Percentiles rank a stretch among this genome's conserved stretches.
Conservation (phyloP, 116 monocot genomes). For the Phalaenopsis hybrid region DNA sequence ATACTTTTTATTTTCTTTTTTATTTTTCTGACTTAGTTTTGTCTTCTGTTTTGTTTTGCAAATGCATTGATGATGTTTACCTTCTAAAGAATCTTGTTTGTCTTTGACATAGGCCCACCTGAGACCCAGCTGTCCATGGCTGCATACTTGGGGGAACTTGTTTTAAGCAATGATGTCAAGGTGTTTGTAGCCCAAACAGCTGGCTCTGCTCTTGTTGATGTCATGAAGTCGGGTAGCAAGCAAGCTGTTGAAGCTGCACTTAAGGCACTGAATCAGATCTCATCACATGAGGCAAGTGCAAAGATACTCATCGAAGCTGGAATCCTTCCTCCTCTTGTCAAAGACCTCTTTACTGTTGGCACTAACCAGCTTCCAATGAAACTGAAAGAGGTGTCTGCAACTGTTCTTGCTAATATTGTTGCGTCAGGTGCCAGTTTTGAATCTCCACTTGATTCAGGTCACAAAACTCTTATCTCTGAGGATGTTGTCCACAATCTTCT, state of each 20-base stretch:
- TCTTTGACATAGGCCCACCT: constrained; percentile 46
- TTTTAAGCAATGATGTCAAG: constrained; percentile 78
- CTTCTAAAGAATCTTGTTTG: neutral
- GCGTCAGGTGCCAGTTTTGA: constrained; percentile 53
- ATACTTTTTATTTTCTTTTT: neutral
- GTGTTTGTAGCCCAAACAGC: constrained; percentile 64
- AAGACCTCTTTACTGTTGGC: constrained; percentile 69
- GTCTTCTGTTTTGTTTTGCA: neutral
- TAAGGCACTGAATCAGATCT: constrained; percentile 76
- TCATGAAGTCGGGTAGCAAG: constrained; percentile 55
- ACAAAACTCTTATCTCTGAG: constrained; percentile 67
- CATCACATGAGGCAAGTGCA: constrained; percentile 64
- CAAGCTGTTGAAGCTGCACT: constrained; percentile 74
- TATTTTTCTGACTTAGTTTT: neutral
- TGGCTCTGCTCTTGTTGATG: constrained; percentile 55
- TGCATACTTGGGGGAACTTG: constrained; percentile 69
- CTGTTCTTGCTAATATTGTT: constrained; percentile 70
- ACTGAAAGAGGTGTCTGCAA: constrained; percentile 77
- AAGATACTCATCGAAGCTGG: constrained; percentile 57
- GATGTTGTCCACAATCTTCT: constrained; percentile 71
- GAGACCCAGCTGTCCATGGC: constrained; percentile 79
- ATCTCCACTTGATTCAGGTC: constrained; percentile 32
- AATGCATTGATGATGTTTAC: neutral
- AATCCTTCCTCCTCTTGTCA: constrained; percentile 77
- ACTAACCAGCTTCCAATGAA: constrained; percentile 50